phyloP scores from a whole-genome alignment of 352 stramenopile species.

The Pythium vanterpoolii region DNA sequence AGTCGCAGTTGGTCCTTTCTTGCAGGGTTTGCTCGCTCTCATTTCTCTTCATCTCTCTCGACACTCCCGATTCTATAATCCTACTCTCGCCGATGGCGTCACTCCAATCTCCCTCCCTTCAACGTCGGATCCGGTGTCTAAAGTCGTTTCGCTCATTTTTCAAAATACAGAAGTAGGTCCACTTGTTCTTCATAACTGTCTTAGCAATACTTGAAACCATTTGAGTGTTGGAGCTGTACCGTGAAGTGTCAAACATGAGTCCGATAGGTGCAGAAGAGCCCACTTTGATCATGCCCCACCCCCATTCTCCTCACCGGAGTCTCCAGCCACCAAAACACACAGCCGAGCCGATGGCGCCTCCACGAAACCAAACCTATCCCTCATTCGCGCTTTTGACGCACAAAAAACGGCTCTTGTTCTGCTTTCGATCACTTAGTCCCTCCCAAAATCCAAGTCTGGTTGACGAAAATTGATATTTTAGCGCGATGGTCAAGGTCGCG shows the following conservation, averaged over 20 bases:
- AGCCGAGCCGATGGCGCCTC: too few relatives aligned
- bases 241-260: background rate
- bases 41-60: constrained; percentile 3
- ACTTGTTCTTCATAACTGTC: too few relatives aligned
- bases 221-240: too few relatives aligned
- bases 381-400: background rate
- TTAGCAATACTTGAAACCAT: too few relatives aligned
- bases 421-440: background rate
- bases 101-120: constrained; percentile 11
- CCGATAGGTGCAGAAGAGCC: too few relatives aligned
- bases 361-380: background rate
- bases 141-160: background rate
- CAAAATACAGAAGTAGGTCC: background rate
- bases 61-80: constrained; percentile 5
- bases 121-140: background rate
- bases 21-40: background rate
- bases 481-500: too few relatives aligned
- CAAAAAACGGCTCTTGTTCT: background rate
- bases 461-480: constrained; percentile 6
- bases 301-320: too few relatives aligned
- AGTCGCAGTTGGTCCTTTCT: background rate
- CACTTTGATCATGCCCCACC: too few relatives aligned
- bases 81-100: constrained; percentile 10
- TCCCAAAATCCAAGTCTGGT: constrained; percentile 3
- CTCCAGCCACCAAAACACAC: constrained; percentile 1